These are phyloP conservation scores for Tetrapisispora arboricola DNA, from an alignment of 805 yeast genomes.

Conservation along the genomic window DNA sequence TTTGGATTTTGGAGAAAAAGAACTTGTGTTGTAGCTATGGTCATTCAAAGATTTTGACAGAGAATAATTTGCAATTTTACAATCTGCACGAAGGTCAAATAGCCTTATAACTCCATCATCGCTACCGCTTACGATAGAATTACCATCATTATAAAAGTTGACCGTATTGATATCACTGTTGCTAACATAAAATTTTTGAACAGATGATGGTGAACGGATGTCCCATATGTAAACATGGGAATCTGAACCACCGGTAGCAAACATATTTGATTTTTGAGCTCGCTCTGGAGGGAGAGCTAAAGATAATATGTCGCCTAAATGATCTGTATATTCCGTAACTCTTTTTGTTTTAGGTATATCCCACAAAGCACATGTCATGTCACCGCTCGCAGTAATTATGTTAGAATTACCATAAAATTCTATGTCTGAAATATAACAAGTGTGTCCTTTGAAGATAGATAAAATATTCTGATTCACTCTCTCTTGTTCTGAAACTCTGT, in stretches of 20 bases:
- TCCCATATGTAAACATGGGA: conserved; percentile 64
- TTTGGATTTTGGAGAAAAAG: conserved; percentile 18
- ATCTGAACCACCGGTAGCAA: conserved; percentile 60
- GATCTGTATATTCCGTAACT: conserved; percentile 49
- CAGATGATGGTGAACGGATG: conserved; percentile 38
- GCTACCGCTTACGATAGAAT: conserved; percentile 62
- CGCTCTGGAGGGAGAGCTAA: conserved; percentile 28
- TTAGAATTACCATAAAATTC: conserved; percentile 50
- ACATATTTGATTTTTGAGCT: conserved; percentile 25
- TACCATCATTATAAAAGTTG: conserved; percentile 58
- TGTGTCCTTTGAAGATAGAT: conserved; percentile 64
- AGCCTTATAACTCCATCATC: conserved; percentile 67
- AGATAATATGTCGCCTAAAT: conserved; percentile 60
- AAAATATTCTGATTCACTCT: conserved; percentile 35
- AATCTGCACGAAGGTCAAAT: conserved; percentile 69
- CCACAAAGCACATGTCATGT: conserved; percentile 72
- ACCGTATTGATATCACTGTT: conserved; percentile 55
- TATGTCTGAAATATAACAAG: conserved; percentile 69
- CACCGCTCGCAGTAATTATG: conserved; percentile 69
- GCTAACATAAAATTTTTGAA: conserved; percentile 44
- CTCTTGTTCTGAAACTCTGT: conserved; percentile 34
- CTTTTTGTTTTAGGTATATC: conserved; percentile 54
- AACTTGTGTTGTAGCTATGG: conserved; percentile 9
- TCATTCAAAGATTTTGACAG: conserved; percentile 11
- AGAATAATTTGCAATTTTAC: conserved; percentile 47